phyloP scores from a whole-genome alignment of 257 asterid species.

The Salvia hispanica region DNA sequence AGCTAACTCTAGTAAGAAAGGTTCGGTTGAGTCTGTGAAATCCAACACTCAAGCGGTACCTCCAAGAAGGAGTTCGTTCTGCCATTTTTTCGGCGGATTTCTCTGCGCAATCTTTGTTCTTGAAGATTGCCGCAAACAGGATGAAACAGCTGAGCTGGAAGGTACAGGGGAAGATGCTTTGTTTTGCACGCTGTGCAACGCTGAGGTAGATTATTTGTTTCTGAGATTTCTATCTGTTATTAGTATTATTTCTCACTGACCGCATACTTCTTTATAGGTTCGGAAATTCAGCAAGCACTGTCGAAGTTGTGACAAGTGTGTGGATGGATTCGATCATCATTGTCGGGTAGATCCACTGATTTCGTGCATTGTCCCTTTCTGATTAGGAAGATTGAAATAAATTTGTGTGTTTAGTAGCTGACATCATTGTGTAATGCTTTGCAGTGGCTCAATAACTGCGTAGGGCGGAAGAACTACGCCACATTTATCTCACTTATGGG shows the following conservation, averaged over 20 bases:
- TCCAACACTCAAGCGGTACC: constrained; percentile 50
- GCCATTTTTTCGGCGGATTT: constrained; percentile 60
- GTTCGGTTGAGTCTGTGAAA: constrained; percentile 63
- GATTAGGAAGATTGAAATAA: constrained; percentile 3
- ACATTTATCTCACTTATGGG: constrained; percentile 90
- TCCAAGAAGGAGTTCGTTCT: constrained; percentile 48
- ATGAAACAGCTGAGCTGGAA: constrained; percentile 61
- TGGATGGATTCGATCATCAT: constrained; percentile 99
- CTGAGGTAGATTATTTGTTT: constrained; percentile 65
- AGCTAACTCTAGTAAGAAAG: constrained; percentile 66
- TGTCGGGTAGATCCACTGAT: constrained; percentile 72
- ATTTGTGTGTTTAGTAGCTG: constrained; percentile 31
- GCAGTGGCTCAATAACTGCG: constrained; percentile 99
- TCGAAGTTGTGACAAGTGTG: constrained; percentile 99
- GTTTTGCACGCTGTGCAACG: constrained; percentile 94
- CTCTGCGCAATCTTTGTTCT: constrained; percentile 74
- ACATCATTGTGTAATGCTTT: constrained; percentile 32
- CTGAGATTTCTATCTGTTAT: constrained; percentile 10
- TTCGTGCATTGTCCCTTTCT: constrained; percentile 23
- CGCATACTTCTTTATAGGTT: constrained; percentile 52
- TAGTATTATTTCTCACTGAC: neutral
- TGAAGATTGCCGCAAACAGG: constrained; percentile 82
- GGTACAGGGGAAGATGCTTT: constrained; percentile 85
- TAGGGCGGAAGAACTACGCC: constrained; percentile 82
- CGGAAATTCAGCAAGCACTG: constrained; percentile 97